Evolutionary conservation across 2,329 filamentous ascomycete species (phyloP).

Genomic region (Oidium heveae): DNA sequence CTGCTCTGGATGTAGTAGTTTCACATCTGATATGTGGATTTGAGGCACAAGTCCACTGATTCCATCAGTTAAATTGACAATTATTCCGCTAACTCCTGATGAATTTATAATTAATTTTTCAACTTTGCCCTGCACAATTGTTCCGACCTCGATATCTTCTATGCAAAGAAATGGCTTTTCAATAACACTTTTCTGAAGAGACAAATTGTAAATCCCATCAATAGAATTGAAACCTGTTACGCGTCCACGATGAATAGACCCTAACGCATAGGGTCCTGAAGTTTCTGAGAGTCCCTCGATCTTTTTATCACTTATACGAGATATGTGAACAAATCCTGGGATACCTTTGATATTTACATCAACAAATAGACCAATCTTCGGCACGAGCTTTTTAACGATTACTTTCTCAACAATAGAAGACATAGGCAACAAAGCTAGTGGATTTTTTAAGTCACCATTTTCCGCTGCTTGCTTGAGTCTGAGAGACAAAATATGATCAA

Average conservation of each 20-base stretch:
- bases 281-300: constrained; percentile 58
- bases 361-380: constrained; percentile 58
- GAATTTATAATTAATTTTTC: constrained; percentile 62
- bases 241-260: constrained; percentile 54
- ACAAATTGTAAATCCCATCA: constrained; percentile 67
- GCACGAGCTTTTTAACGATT: constrained; percentile 55
- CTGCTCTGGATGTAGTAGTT: constrained; percentile 77
- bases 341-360: constrained; percentile 41
- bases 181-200: constrained; percentile 57
- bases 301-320: constrained; percentile 70
- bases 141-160: constrained; percentile 66
- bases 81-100: constrained; percentile 53
- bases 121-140: constrained; percentile 56
- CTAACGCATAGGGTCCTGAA: constrained; percentile 54
- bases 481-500: constrained; percentile 60
- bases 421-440: constrained; percentile 35
- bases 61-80: constrained; percentile 64
- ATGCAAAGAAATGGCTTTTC: constrained; percentile 78
- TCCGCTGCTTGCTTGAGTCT: constrained; percentile 18
- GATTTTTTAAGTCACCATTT: constrained; percentile 20
- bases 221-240: constrained; percentile 69
- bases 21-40: constrained; percentile 68
- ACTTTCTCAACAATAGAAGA: constrained; percentile 57
- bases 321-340: constrained; percentile 84
- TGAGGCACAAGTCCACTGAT: constrained; percentile 76